Conservation (phyloP, 495 filamentous ascomycete genomes). For the Penicillium lividum region DNA sequence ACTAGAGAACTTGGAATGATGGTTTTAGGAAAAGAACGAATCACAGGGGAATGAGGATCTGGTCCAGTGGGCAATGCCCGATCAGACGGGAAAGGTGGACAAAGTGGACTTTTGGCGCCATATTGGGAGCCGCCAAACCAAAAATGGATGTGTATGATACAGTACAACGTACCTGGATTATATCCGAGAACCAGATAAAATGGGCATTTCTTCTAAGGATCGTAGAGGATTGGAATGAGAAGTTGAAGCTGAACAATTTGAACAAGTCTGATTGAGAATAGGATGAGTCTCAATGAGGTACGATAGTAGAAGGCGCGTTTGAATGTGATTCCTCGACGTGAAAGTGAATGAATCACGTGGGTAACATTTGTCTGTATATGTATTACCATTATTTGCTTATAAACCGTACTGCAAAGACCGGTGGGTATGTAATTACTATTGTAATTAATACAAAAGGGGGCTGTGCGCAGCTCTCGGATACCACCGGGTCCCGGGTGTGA, state of each 20-base stretch:
- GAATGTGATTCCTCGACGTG: neutral
- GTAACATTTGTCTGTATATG: neutral
- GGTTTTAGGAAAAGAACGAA: conserved; percentile 18
- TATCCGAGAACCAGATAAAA: conserved; percentile 19
- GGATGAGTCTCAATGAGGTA: neutral
- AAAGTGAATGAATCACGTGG: neutral
- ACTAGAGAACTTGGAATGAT: conserved; percentile 20
- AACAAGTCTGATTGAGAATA: neutral
- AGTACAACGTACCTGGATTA: conserved; percentile 1
- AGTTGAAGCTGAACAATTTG: neutral
- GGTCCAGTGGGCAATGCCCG: conserved; percentile 20
- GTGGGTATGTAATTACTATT: neutral
- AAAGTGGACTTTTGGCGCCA: conserved; percentile 16
- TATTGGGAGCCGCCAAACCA: conserved; percentile 6
- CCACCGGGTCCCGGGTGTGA: conserved; percentile 18
- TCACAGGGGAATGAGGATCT: conserved; percentile 17
- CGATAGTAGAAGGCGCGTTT: neutral
- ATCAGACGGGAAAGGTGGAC: conserved; percentile 26
- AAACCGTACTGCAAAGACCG: neutral
- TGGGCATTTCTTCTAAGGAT: conserved; percentile 5
- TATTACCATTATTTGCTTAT: neutral
- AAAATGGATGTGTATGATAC: conserved; percentile 20
- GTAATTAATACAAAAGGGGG: conserved; percentile 12
- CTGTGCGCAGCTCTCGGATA: conserved; percentile 25
- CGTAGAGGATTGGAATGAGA: neutral